A percentile compares a stretch with the other conserved stretches of the same genome.
Evolutionary conservation across 805 yeast genomes (phyloP).

Genomic region (Sugiyamaella valdiviana): DNA sequence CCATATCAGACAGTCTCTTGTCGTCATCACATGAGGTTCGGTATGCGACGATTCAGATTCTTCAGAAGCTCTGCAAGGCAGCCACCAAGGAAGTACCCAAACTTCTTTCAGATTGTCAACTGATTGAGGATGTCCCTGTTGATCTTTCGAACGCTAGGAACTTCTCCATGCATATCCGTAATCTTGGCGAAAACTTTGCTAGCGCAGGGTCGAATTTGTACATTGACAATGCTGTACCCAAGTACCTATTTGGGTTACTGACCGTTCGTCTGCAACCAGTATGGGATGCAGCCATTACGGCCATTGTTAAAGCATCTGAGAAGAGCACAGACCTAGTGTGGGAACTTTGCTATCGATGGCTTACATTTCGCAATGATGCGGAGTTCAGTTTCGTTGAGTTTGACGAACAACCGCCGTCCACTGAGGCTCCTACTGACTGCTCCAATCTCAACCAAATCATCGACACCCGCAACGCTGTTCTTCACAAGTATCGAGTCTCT

Average conservation of each 20-base stretch:
- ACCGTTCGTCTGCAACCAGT: conserved; percentile 75
- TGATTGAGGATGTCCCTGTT: conserved; percentile 69
- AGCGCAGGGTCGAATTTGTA: conserved; percentile 26
- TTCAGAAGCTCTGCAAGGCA: conserved; percentile 9
- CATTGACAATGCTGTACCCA: conserved; percentile 35
- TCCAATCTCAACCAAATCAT: conserved; percentile 14
- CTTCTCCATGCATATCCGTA: conserved; percentile 60
- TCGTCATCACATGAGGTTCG: conserved; percentile 48
- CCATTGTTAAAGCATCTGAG: conserved; percentile 43
- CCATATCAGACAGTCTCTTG: background rate
- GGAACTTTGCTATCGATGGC: conserved; percentile 40
- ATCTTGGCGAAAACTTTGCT: conserved; percentile 42
- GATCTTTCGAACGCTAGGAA: conserved; percentile 68
- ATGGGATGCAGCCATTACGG: conserved; percentile 71
- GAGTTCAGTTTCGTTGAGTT: conserved; percentile 18
- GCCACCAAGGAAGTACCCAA: conserved; percentile 7
- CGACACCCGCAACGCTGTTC: background rate
- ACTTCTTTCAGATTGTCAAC: conserved; percentile 17
- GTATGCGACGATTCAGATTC: conserved; percentile 40
- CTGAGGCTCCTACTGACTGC: conserved; percentile 6
- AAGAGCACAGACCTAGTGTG: conserved; percentile 47
- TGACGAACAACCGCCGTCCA: background rate
- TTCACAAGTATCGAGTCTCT: background rate
- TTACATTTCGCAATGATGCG: conserved; percentile 24
- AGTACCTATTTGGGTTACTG: conserved; percentile 61